These are phyloP conservation scores for Lizanozyma gosingica DNA, from an alignment of 1,139 yeast species.

Conservation along the genomic window DNA sequence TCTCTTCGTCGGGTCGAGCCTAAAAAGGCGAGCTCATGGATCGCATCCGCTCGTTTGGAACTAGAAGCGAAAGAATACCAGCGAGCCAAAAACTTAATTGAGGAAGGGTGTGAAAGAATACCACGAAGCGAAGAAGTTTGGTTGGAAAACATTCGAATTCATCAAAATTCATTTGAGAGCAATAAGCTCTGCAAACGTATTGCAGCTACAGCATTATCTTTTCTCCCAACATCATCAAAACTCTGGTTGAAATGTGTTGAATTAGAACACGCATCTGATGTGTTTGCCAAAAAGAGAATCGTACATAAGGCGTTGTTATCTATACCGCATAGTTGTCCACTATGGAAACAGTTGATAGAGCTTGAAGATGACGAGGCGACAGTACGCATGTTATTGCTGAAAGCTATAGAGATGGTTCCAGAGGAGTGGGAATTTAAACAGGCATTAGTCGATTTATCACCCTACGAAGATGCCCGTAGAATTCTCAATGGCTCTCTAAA, in stretches of 20 bases:
- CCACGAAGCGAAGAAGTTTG: slow-evolving; percentile 69
- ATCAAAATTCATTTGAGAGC: slow-evolving; percentile 37
- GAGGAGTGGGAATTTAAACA: slow-evolving; percentile 10
- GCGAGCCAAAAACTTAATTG: slow-evolving; percentile 52
- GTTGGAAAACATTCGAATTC: slow-evolving; percentile 72
- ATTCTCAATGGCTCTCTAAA: slow-evolving; percentile 55
- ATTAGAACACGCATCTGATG: slow-evolving; percentile 45
- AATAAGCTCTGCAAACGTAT: slow-evolving; percentile 39
- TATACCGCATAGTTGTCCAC: slow-evolving; percentile 32
- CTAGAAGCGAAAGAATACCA: slow-evolving; percentile 49
- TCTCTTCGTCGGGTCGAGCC: slow-evolving; percentile 73
- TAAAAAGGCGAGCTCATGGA: slow-evolving; percentile 71
- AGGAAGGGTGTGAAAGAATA: slow-evolving; percentile 64
- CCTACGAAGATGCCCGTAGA: slow-evolving; percentile 41
- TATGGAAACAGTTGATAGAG: slow-evolving; percentile 50
- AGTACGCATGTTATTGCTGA: slow-evolving; percentile 45
- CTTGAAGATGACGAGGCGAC: slow-evolving; percentile 41
- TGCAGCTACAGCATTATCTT: slow-evolving; percentile 57
- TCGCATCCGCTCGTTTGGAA: slow-evolving; percentile 77
- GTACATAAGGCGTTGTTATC: slow-evolving; percentile 53
- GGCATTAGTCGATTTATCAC: slow-evolving; percentile 32
- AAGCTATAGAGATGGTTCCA: slow-evolving; percentile 68
- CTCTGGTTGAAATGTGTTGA: slow-evolving; percentile 70
- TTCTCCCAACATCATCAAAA: slow-evolving; percentile 44
- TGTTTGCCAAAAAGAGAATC: slow-evolving; percentile 41